Evolutionary conservation across 1,284 basidiomycete genomes (phyloP).

Genomic region (Heterobasidion parviporum): DNA sequence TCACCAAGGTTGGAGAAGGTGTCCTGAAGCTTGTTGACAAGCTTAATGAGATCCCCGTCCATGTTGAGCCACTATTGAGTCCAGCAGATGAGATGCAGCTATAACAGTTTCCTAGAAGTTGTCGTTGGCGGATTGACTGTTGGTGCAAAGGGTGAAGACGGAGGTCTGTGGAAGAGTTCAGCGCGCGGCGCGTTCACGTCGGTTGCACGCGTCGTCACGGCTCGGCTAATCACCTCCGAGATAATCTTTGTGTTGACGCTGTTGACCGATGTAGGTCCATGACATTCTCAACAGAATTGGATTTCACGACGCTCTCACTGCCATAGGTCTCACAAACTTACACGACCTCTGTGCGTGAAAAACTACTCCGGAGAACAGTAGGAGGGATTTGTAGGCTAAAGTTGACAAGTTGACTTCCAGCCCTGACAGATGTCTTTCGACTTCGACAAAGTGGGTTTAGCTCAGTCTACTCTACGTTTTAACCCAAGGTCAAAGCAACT

Average conservation of each 20-base stretch:
- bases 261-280: neutral
- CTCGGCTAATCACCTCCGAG: neutral
- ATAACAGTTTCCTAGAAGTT: neutral
- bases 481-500: constrained; percentile 4
- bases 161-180: neutral
- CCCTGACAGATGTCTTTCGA: neutral
- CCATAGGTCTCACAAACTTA: neutral
- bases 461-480: constrained; percentile 9
- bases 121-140: neutral
- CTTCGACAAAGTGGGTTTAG: constrained; percentile 4
- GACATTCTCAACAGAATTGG: too few relatives aligned
- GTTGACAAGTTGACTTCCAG: neutral
- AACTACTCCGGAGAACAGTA: too few relatives aligned
- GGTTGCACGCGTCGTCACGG: constrained; percentile 9
- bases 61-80: constrained; percentile 33
- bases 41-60: constrained; percentile 91
- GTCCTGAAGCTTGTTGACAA: constrained; percentile 94
- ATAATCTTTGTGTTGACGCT: neutral
- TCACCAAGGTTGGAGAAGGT: constrained; percentile 76
- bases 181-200: neutral
- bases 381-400: too few relatives aligned
- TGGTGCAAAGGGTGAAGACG: constrained; percentile 1
- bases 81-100: neutral
- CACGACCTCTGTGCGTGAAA: too few relatives aligned
- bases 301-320: neutral